Base-by-base conservation (phyloP, 208 protist species). In the Polymyxa betae region DNA sequence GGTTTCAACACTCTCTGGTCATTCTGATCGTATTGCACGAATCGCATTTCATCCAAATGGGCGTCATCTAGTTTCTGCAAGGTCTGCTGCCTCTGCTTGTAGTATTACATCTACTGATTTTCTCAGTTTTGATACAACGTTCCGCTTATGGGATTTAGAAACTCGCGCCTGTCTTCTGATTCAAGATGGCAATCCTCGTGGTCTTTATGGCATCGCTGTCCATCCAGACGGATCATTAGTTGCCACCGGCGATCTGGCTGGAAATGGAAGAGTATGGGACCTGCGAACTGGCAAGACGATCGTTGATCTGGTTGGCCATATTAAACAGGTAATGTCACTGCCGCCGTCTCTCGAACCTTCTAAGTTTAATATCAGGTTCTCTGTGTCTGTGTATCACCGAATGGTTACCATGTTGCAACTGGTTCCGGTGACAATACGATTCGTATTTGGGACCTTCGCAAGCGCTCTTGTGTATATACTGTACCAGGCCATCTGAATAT, bases 151-250 rank as follows among this genome's bases (percentile, higher is more conserved):
- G 87, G 87, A 89, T 43, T 35, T 89, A 35, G 87, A 89, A 60
- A 60, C 12, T 12, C 5, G n/a, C 43, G 29, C 45, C 1, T 89
- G 45, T n/a, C 10, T 89, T 12, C 10, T 89, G 45, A 52, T 20
- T 10, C 87, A 89, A 41, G 45, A 45, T n/a, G 89, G 89, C 1
- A 64, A 87, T 29, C 88, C 54, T 35, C 24, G 35, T 46, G 89
- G 54, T 0, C 89, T 90, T 45, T 90, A 90, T 68, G 54, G 72
- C 0, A 41, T 90, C 5, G 89, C 38, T 49, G 29, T 90, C 20
- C 89, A 90, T 38, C 89, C 89, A 87, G 89, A 90, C 60, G 89
- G 89, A 35, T 88, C 89, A 10, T n/a, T 90, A 24, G 40, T 90
- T 43, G 89, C 5, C 54, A 90, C 89, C n/a, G 89, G 89, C 20